Base-by-base conservation (phyloP, 2,329 filamentous ascomycete species). In the Penicillium janthinellum region DNA sequence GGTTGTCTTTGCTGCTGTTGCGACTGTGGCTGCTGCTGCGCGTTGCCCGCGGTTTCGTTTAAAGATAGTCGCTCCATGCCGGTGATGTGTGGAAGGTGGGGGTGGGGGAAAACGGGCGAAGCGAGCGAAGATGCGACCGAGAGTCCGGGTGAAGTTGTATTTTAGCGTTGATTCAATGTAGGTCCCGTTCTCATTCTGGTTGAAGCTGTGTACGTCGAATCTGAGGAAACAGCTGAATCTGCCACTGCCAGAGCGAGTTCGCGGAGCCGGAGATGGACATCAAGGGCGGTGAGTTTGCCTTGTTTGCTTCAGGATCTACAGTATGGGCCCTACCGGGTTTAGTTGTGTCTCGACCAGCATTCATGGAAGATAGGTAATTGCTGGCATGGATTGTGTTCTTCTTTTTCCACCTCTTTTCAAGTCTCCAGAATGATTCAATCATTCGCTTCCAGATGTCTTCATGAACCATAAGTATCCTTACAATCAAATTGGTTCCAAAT, bases 31-130 rank as follows among this genome's bases (percentile, higher is more conserved):
- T 67, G 63, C 54, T 71, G 70, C 49, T 70, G 69, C 49, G 67
- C 62, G 52, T 66, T 67, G 34, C 64, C 68, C 54, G 71, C 65
- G 49, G 60, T 65, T 31, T 77, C 75, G 56, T 77, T 74, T 34
- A 74, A 61, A 44, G 75, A 71, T 62, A 73, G 67, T 52, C 74
- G 70, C 63, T 77, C 75, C 75, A 77, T 77, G 45, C 34, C 63
- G 58, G 56, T 41, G 37, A 56, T 28, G 38, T 52, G 51, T 51
- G 41, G 47, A 42, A 58, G 56, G 61, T 57, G 54, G 42, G 56
- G 49, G 34, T 58, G 64, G 54, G 54, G 45, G 34, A 53, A 59
- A 64, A 58, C 50, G 45, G 56, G 53, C 48, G 48, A 48, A 54
- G 54, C 56, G 57, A 55, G 35, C 28, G 49, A 45, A 54, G 28